These are phyloP conservation scores for Clitopilus passeckerianus DNA, from an alignment of 768 basidiomycete genomes.

Conservation along the genomic window DNA sequence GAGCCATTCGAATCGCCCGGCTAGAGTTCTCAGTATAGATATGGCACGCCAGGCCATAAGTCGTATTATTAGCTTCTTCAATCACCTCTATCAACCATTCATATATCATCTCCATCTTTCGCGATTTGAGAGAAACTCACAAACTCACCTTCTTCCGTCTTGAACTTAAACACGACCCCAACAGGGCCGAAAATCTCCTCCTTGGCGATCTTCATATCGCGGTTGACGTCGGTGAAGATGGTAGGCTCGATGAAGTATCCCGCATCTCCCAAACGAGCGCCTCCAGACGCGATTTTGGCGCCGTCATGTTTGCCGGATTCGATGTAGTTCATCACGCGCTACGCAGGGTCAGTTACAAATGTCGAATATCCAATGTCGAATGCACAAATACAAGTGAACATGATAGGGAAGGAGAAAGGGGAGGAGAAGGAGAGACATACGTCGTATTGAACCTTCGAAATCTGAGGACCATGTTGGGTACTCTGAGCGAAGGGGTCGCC, in stretches of 20 bases:
- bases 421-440: constrained; percentile 35
- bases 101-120: too few species aligned
- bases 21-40: constrained; percentile 59
- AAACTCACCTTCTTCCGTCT: constrained; percentile 27
- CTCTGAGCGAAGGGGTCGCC: constrained; percentile 61
- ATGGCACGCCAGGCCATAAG: constrained; percentile 66
- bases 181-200: constrained; percentile 73
- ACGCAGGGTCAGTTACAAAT: too few species aligned
- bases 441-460: constrained; percentile 63
- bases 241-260: constrained; percentile 59
- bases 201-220: constrained; percentile 56
- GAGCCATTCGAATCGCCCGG: constrained; percentile 35
- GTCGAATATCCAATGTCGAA: too few species aligned
- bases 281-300: constrained; percentile 41
- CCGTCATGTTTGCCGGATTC: neutral
- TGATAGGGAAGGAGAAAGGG: too few species aligned
- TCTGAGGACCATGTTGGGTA: constrained; percentile 67
- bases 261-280: constrained; percentile 34
- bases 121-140: too few species aligned
- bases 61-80: constrained; percentile 56
- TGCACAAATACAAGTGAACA: too few species aligned
- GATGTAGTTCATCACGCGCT: neutral
- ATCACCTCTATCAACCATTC: constrained; percentile 33
- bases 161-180: constrained; percentile 62
- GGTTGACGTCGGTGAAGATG: constrained; percentile 54